A percentile compares a stretch with the other conserved stretches of the same genome.
These are phyloP conservation scores for Eleusine coracana DNA, from an alignment of 176 grass and related monocot species.

Conservation along the genomic window DNA sequence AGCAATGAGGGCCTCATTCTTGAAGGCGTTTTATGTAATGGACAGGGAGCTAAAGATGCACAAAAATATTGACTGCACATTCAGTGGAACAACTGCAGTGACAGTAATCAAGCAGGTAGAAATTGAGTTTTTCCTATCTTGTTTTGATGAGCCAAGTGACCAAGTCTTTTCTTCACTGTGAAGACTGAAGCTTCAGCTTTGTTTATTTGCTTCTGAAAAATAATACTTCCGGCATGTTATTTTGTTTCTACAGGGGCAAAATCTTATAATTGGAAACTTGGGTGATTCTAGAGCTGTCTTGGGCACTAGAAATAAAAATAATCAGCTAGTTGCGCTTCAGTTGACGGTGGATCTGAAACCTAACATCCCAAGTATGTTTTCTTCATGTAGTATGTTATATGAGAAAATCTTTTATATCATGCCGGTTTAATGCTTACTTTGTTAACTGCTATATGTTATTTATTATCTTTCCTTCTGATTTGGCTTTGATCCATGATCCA, in stretches of 20 bases:
- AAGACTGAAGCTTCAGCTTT: not conserved
- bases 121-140: not conserved
- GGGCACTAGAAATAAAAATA: constrained; percentile 67
- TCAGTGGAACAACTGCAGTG: constrained; percentile 92
- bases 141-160: not conserved
- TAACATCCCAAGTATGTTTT: constrained; percentile 70
- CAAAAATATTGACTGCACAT: constrained; percentile 66
- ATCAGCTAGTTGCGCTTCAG: constrained; percentile 56
- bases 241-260: constrained; percentile 51
- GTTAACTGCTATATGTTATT: constrained; percentile 1
- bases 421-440: constrained; percentile 27
- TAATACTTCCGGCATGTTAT: constrained; percentile 10
- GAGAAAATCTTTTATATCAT: constrained; percentile 26
- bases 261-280: constrained; percentile 76
- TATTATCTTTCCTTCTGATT: too few relatives aligned
- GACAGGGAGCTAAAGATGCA: constrained; percentile 80
- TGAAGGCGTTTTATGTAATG: constrained; percentile 71
- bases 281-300: constrained; percentile 84
- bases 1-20: constrained; percentile 58
- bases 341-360: constrained; percentile 85
- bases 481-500: too few relatives aligned
- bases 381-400: not conserved
- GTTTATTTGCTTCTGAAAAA: not conserved
- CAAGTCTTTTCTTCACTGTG: constrained; percentile 28
- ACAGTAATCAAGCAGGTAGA: constrained; percentile 85